Evolutionary conservation across 177 flowering plant species (phyloP).

Genomic region (Vitis hybrid): DNA sequence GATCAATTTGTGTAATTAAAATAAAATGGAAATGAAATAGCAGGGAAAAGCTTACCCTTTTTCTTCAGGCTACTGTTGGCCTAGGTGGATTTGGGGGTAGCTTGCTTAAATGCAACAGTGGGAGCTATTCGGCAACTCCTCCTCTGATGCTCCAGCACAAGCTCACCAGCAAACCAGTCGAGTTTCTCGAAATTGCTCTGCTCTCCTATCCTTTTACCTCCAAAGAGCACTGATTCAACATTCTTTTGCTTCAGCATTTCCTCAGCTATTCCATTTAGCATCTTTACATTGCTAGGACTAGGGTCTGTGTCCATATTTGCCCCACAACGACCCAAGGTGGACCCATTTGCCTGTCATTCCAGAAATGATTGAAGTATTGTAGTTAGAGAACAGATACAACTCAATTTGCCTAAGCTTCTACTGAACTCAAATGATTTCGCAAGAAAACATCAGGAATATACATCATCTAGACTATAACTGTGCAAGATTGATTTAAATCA

Average conservation of each 20-base stretch:
- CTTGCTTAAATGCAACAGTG: constrained; percentile 97
- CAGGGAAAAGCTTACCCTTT: constrained; percentile 9
- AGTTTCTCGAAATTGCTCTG: constrained; percentile 78
- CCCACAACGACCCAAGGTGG: constrained; percentile 49
- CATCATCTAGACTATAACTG: no score
- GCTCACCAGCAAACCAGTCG: constrained; percentile 89
- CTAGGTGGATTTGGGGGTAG: constrained; percentile 41
- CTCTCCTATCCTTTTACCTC: constrained; percentile 76
- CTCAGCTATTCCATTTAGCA: constrained; percentile 61
- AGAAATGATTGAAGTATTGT: not conserved
- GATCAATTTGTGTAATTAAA: no score
- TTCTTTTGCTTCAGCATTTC: constrained; percentile 94
- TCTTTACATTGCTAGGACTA: constrained; percentile 67
- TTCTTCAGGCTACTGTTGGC: not conserved
- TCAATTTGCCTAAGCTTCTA: not conserved
- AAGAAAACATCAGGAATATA: no score
- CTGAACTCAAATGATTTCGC: not conserved
- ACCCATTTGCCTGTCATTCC: constrained; percentile 71
- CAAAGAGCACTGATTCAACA: constrained; percentile 90
- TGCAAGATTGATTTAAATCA: no score
- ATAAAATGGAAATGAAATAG: not conserved
- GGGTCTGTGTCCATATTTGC: constrained; percentile 67
- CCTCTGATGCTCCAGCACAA: constrained; percentile 90
- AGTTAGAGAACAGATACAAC: not conserved
- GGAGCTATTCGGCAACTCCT: constrained; percentile 97